Base-by-base conservation (phyloP, 169 alveolate species). In the Plasmodium coatneyi region DNA sequence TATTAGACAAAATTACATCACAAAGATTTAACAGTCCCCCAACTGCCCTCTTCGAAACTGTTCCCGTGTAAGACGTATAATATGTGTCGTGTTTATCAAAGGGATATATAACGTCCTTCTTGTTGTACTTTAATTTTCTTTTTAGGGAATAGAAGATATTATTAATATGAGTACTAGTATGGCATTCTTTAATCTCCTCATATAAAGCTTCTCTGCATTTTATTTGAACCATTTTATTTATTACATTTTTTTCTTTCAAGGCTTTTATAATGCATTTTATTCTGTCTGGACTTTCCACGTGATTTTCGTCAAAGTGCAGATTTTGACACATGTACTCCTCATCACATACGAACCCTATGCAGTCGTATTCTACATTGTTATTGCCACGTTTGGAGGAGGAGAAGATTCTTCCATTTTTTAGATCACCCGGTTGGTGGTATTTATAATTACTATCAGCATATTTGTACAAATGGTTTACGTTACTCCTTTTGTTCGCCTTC, bases 1-100 rank as follows among this genome's bases (percentile, higher is more conserved):
- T 79, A 76, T 87, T 52, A 4, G 90, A 79, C 19, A 87, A 79
- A 39, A 87, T 87, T 30, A 56, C 86, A 90, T 95, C 93, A 60
- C 95, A 84, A 19, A 95, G 92, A 49, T 84, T 87, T 84, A 92
- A 22, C 14, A 95, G 74, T 5, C 96, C 95, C 7, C 96, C 96
- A 32, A 95, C 95, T n/a, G 96, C 97, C 76, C 94, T 60, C 22
- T 90, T 92, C 36, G 97, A 95, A 46, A 95, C 97, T 2, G 70
- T 84, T 39, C 93, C 96, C 22, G 96, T 89, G 70, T 86, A 56
- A 6, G 86, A 84, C 7, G 97, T 93, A 76, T 93, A 83, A 74
- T 95, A 93, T 3, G 96, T 95, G 16, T 95, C 96, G 71, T 87
- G 89, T 41, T 87, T 87, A 1, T 87, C 89, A 86, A 86, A 86